phyloP scores from a whole-genome alignment of 768 basidiomycete species.

The Collybia sordida region DNA sequence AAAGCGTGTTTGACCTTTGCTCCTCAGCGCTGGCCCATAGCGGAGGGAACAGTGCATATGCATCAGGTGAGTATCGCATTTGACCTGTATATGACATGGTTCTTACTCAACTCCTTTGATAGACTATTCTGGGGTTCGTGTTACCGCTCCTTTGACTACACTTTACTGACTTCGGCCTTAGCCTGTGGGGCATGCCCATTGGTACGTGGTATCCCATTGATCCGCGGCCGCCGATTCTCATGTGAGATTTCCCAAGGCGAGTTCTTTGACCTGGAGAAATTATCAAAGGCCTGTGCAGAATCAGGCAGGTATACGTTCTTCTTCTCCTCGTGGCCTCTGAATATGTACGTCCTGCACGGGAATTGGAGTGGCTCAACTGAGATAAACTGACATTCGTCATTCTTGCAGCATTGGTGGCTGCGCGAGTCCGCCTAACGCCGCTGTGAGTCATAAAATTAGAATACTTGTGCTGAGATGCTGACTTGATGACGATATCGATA shows the following conservation, averaged over 20 bases:
- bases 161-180: slow-evolving; percentile 20
- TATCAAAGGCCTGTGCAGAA: slow-evolving; percentile 55
- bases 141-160: background rate
- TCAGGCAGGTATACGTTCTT: slow-evolving; percentile 70
- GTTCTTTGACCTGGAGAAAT: slow-evolving; percentile 68
- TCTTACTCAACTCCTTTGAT: background rate
- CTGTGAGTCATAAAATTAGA: slow-evolving; percentile 39
- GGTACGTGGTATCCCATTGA: slow-evolving; percentile 34
- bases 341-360: slow-evolving; percentile 47
- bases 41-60: slow-evolving; percentile 40
- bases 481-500: slow-evolving; percentile 3
- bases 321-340: slow-evolving; percentile 74
- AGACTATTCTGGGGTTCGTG: slow-evolving; percentile 59
- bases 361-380: too few relatives aligned
- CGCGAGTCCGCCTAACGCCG: slow-evolving; percentile 71
- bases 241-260: slow-evolving; percentile 45
- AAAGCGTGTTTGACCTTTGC: slow-evolving; percentile 8
- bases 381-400: too few relatives aligned
- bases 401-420: slow-evolving; percentile 60
- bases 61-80: slow-evolving; percentile 49
- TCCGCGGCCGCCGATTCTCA: background rate
- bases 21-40: slow-evolving; percentile 52
- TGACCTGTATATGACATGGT: too few relatives aligned
- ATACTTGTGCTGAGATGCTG: too few relatives aligned
- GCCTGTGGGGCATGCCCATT: slow-evolving; percentile 75